Base-by-base conservation (phyloP, 257 asterid genomes). In the Solanum clarkiae region DNA sequence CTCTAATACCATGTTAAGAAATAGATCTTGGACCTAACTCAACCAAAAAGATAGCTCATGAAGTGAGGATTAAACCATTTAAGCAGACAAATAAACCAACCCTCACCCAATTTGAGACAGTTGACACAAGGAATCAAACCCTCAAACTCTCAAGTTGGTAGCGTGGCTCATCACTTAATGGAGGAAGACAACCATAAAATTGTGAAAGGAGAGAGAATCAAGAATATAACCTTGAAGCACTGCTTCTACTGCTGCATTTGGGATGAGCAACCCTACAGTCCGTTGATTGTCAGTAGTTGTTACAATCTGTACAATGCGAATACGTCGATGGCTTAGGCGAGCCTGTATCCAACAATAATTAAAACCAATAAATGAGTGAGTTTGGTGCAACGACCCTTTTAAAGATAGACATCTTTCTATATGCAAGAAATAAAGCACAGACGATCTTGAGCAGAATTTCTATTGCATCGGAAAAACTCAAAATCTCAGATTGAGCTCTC, bases 221-320 rank as follows among this genome's bases (percentile, higher is more conserved):
- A 82, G 62, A 40, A 36, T 82, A 47, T 63, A 77, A 97, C 99
- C 99, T 94, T 91, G 96, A 88, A 97, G 97, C 87, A 94, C 99
- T 60, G 97, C 88, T 88, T 89, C 95, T 80, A 97, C 98, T 18
- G 98, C 98, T 74, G 98, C 93, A 93, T 92, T 95, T 68, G 99
- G 98, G 81, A 97, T 97, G 81, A 94, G 98, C 84, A 97, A 84
- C 65, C 98, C 98, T 45, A 97, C 97, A 85, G 93, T 90, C 87
- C 97, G 92, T 87, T 92, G 95, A 84, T 84, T 92, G 85, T 95
- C 96, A 56, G 95, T 79, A 32, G 99, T 96, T 83, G 99, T 95
- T 92, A 92, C 98, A 82, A 96, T 86, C 56, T 94, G 93, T 85
- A 96, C 98, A 88, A 96, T 95, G 86, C 98, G 93, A 84, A 94